Evolutionary conservation across 371 early-diverging fungal genomes (phyloP).

Genomic region (Actinomortierella wolfii): DNA sequence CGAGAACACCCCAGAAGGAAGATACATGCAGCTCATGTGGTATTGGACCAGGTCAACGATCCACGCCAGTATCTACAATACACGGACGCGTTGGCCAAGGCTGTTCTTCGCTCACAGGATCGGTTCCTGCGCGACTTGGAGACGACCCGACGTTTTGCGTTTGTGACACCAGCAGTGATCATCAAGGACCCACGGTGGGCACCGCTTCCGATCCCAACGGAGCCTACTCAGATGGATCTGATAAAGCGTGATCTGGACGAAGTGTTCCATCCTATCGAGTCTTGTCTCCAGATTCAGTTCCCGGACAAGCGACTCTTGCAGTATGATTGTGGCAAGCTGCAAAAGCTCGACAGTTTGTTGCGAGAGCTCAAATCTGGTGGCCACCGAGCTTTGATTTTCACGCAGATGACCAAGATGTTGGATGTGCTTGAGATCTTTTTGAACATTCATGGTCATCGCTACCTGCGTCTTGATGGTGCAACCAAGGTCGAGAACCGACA

Average conservation of each 20-base stretch:
- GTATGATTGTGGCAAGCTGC: constrained; percentile 90
- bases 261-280: constrained; percentile 59
- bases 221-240: constrained; percentile 10
- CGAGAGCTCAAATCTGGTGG: constrained; percentile 74
- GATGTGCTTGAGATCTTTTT: constrained; percentile 97
- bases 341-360: constrained; percentile 80
- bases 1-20: constrained; percentile 15
- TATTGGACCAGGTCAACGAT: constrained; percentile 23
- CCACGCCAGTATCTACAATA: constrained; percentile 29
- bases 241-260: constrained; percentile 38
- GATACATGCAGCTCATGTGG: constrained; percentile 9
- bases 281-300: constrained; percentile 74
- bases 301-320: constrained; percentile 87
- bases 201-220: constrained; percentile 26
- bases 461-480: constrained; percentile 86
- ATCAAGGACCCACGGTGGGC: constrained; percentile 35
- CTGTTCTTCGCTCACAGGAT: constrained; percentile 52
- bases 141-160: constrained; percentile 66
- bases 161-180: constrained; percentile 69
- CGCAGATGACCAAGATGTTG: constrained; percentile 98
- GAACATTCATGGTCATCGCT: constrained; percentile 84
- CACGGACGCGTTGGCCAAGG: constrained; percentile 29
- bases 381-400: constrained; percentile 93
- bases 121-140: constrained; percentile 52
- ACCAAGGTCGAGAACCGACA: constrained; percentile 87